phyloP scores from a whole-genome alignment of 2,329 filamentous ascomycete genomes.

The Cadophora luteo-olivacea region DNA sequence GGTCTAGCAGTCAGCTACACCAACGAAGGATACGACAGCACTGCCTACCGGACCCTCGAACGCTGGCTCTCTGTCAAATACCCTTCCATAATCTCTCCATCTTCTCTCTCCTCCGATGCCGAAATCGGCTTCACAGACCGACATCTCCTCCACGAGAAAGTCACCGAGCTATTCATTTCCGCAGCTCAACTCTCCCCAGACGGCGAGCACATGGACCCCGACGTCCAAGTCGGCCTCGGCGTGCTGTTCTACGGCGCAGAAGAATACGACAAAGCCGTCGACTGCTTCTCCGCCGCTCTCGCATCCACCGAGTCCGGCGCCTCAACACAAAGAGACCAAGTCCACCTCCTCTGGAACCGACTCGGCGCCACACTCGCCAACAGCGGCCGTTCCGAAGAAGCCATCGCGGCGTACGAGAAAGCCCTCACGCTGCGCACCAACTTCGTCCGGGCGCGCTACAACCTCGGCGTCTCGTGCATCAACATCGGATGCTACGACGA shows the following conservation, averaged over 20 bases:
- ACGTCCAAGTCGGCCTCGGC: slow-evolving; percentile 95
- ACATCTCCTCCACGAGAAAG: slow-evolving; percentile 84
- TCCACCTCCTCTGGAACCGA: slow-evolving; percentile 96
- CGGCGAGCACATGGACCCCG: slow-evolving; percentile 95
- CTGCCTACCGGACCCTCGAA: slow-evolving; percentile 93
- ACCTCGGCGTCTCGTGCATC: slow-evolving; percentile 94
- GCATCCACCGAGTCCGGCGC: slow-evolving; percentile 83
- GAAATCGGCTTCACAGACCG: slow-evolving; percentile 96
- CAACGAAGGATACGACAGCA: slow-evolving; percentile 98
- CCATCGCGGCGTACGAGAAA: slow-evolving; percentile 94
- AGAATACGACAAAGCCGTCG: slow-evolving; percentile 97
- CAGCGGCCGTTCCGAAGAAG: slow-evolving; percentile 90
- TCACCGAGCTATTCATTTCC: slow-evolving; percentile 88
- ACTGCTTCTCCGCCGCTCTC: slow-evolving; percentile 94
- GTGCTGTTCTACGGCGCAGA: slow-evolving; percentile 98
- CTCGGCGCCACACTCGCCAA: slow-evolving; percentile 96
- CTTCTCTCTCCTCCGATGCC: slow-evolving; percentile 72
- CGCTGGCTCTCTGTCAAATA: slow-evolving; percentile 98
- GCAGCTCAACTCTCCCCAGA: slow-evolving; percentile 91
- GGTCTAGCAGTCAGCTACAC: slow-evolving; percentile 95
- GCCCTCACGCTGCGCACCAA: slow-evolving; percentile 90
- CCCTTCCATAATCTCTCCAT: slow-evolving; percentile 75
- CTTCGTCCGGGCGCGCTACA: slow-evolving; percentile 96
- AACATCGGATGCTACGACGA: slow-evolving; percentile 96
- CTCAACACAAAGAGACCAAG: slow-evolving; percentile 82